These are phyloP conservation scores for Trichoderma pleuroti DNA, from an alignment of 2,329 filamentous ascomycete genomes.

Conservation along the genomic window DNA sequence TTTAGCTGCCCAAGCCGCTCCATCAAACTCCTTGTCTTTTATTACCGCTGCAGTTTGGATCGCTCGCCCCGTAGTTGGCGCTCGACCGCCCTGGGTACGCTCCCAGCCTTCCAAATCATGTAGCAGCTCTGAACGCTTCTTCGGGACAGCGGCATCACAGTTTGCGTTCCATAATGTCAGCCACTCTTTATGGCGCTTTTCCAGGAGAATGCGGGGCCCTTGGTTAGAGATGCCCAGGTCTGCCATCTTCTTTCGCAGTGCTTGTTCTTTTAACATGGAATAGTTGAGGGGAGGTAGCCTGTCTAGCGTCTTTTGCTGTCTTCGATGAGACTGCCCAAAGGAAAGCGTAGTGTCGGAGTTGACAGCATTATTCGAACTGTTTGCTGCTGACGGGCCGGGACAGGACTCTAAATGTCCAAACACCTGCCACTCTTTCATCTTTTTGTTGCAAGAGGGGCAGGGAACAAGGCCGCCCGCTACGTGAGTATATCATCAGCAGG, in stretches of 20 bases:
- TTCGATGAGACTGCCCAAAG: conserved; percentile 26
- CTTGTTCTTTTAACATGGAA: conserved; percentile 74
- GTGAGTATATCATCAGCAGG: neutral
- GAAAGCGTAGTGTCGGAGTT: neutral
- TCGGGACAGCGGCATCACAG: conserved; percentile 76
- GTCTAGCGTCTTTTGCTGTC: conserved; percentile 46
- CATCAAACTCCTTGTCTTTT: conserved; percentile 87
- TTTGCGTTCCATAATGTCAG: conserved; percentile 96
- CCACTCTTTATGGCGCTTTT: conserved; percentile 86
- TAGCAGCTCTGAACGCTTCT: conserved; percentile 66
- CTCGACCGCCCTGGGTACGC: conserved; percentile 67
- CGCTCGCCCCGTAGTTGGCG: conserved; percentile 37
- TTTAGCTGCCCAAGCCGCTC: conserved; percentile 66
- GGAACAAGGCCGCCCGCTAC: conserved; percentile 70
- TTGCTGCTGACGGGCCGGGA: conserved; percentile 34
- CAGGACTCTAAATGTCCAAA: conserved; percentile 77
- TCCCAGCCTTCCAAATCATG: conserved; percentile 86
- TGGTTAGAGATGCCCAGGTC: conserved; percentile 73
- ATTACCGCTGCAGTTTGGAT: conserved; percentile 47
- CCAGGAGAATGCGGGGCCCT: conserved; percentile 67
- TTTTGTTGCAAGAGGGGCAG: conserved; percentile 76
- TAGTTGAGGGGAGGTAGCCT: conserved; percentile 81
- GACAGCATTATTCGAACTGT: neutral
- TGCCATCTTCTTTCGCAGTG: conserved; percentile 73
- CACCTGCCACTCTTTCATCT: conserved; percentile 77